phyloP scores from a whole-genome alignment of 305 asterid genomes.

The Stenogyne calaminthoides region DNA sequence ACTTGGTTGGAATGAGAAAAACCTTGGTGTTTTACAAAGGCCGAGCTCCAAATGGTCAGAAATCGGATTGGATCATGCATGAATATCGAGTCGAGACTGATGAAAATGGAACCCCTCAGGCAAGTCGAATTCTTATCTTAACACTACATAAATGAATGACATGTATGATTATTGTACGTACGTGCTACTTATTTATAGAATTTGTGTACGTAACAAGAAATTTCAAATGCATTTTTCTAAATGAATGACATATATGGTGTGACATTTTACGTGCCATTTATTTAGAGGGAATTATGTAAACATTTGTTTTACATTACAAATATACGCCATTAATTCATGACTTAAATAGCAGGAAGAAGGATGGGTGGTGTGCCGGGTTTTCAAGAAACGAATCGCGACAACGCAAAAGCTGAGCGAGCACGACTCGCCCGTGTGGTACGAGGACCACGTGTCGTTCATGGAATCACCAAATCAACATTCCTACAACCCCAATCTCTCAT shows the following conservation, averaged over 20 bases:
- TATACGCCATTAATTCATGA: not conserved
- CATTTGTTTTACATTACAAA: too few relatives aligned
- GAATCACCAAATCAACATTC: constrained; percentile 58
- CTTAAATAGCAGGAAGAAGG: constrained; percentile 74
- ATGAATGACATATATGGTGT: too few relatives aligned
- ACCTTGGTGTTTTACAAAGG: constrained; percentile 83
- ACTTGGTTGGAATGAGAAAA: constrained; percentile 82
- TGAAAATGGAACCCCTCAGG: constrained; percentile 81
- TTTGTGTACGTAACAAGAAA: too few relatives aligned
- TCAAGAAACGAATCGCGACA: constrained; percentile 68
- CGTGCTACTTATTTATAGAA: too few relatives aligned
- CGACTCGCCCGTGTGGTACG: constrained; percentile 79
- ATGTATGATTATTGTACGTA: too few relatives aligned
- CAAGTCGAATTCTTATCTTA: constrained; percentile 29
- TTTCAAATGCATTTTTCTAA: too few relatives aligned
- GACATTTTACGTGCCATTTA: too few relatives aligned
- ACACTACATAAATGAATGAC: not conserved
- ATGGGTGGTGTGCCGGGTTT: constrained; percentile 86
- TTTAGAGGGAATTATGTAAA: too few relatives aligned
- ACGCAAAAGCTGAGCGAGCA: constrained; percentile 56
- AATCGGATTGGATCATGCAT: constrained; percentile 94
- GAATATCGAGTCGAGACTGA: constrained; percentile 84
- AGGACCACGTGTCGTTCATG: constrained; percentile 71
- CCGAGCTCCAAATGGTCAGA: constrained; percentile 87
- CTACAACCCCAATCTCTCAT: constrained; percentile 33